Conservation (phyloP, 2,329 filamentous ascomycete genomes). For the Rasamsonia emersonii region DNA sequence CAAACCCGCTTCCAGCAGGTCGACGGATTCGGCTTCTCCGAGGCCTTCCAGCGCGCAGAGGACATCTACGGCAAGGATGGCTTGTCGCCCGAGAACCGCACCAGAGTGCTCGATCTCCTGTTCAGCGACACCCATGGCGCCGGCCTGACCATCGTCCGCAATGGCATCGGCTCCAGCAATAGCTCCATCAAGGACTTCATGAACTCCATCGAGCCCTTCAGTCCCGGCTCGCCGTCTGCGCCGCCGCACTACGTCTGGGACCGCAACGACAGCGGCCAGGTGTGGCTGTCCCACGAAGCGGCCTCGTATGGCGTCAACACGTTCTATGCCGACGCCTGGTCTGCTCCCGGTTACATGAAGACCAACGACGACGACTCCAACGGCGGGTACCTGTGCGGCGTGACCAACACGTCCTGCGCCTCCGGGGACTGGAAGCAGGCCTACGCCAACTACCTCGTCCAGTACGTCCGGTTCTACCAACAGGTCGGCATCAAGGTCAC, state of each 20-base stretch:
- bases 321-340: constrained; percentile 44
- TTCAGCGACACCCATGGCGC: constrained; percentile 40
- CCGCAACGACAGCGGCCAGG: constrained; percentile 41
- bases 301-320: constrained; percentile 35
- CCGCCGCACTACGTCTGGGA: constrained; percentile 40
- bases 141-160: constrained; percentile 44
- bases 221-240: constrained; percentile 34
- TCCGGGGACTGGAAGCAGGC: constrained; percentile 41
- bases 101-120: constrained; percentile 37
- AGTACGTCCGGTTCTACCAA: constrained; percentile 38
- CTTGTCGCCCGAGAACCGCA: constrained; percentile 12
- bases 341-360: constrained; percentile 46
- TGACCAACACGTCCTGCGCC: constrained; percentile 29
- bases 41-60: constrained; percentile 40
- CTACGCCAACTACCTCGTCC: constrained; percentile 41
- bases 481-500: constrained; percentile 32
- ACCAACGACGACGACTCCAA: constrained; percentile 37
- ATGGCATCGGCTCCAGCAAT: constrained; percentile 38
- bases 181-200: constrained; percentile 10
- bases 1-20: constrained; percentile 24
- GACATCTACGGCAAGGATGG: constrained; percentile 26
- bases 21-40: constrained; percentile 43
- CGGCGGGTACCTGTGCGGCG: constrained; percentile 41
- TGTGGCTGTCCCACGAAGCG: constrained; percentile 46
- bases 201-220: constrained; percentile 36